Base-by-base conservation (phyloP, 306 rosid genomes). In the Prosopis cineraria region DNA sequence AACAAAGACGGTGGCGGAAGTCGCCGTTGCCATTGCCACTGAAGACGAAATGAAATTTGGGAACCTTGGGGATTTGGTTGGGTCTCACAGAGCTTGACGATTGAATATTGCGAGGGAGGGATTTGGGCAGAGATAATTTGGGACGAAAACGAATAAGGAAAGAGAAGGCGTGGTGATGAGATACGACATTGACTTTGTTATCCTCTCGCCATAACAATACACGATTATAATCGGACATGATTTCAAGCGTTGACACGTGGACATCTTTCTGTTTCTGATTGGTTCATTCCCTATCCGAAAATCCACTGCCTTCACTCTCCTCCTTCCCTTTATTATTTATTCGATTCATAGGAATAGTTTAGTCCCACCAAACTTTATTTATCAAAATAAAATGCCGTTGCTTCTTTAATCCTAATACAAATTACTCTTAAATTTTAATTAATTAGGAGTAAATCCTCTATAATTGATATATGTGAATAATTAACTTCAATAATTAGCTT, bases 281-380 rank as follows among this genome's bases (percentile, higher is more conserved):
- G 97, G 98, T 0, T 44, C 1, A 10, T 80, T 87, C 77, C 78
- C 93, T 92, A 94, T 94, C 97, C 84, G 81, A 74, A 73, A 77
- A 84, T 84, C 88, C 85, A 50, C 69, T 1, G 3, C 34, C 24
- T 7, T 63, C 43, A 5, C 12, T 0, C 43, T 6, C 11, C 37
- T 31, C 62, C 30, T 25, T 11, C 30, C 12, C 14, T 22, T 55
- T 11, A 43, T 43, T n/a, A 31, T 31, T 31, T 31, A 31, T 31
- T 31, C n/a, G n/a, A n/a, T n/a, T n/a, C n/a, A n/a, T n/a, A n/a
- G n/a, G n/a, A n/a, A n/a, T n/a, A n/a, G n/a, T n/a, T n/a, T n/a
- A n/a, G n/a, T n/a, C n/a, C n/a, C n/a, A n/a, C n/a, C n/a, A n/a
- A n/a, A n/a, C n/a, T n/a, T n/a, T n/a, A n/a, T n/a, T n/a, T n/a